Evolutionary conservation across 768 basidiomycete species (phyloP), one percentile per base, ranked within the genome.

Genomic region (Jaapia argillacea): DNA sequence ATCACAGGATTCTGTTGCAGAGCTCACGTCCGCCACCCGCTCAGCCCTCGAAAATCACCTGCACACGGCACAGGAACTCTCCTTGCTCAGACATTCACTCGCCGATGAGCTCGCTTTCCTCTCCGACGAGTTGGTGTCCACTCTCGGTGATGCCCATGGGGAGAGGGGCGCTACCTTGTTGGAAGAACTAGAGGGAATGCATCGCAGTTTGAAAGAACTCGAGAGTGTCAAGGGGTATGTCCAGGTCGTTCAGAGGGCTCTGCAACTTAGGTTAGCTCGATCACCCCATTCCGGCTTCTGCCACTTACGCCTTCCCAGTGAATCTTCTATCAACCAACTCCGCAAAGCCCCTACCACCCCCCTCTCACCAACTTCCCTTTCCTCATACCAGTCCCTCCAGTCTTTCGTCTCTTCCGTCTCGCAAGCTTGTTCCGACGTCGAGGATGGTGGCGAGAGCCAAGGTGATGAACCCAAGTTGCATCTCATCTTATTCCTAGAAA

Each of bases 151-250:
- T 21, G 37, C 12, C 12, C 31, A 33, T 12, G 69, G 65, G 36
- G 68, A 71, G 6, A 62, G 58, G n/a, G 51, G 62, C 35, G 67
- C 80, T 3, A 88, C 82, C 0, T 63, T 98, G 4, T 67, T 94
- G 6, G 85, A 91, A 58, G 83, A 87, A 36, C 68, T 97, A 46
- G 87, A 94, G 56, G 74, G 70, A 0, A 61, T 93, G 49, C 88
- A 93, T 54, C 69, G 79, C 37, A 78, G 75, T 54, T 54, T 94
- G 52, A 81, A 78, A 57, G 82, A 90, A 54, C 68, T 96, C 28
- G 72, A 86, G 52, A 75, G 74, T 46, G 77, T 91, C 18, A 77
- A 77, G 53, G 69, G 71, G 21, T 96, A 94, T 61, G 79, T 86
- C 6, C 75, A 77, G 40, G 67, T 91, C 12, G 66, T 92, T 36